phyloP scores from a whole-genome alignment of 495 filamentous ascomycete genomes.

The Tuber borchii region DNA sequence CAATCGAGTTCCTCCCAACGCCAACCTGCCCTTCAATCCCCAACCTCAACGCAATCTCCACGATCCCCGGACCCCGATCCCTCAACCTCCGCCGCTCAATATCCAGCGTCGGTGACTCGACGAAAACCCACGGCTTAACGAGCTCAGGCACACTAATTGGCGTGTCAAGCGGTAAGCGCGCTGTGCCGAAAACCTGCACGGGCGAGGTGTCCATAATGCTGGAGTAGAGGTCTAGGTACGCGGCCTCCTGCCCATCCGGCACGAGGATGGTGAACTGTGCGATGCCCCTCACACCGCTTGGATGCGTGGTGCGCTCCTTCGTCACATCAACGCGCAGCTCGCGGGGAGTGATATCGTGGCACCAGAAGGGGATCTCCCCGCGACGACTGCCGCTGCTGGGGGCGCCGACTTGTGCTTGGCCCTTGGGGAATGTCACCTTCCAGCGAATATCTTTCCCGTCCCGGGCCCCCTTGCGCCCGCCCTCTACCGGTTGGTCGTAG shows the following conservation, averaged over 20 bases:
- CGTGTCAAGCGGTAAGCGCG: constrained; percentile 33
- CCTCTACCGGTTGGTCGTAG: constrained; percentile 45
- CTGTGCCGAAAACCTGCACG: constrained; percentile 33
- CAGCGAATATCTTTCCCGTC: constrained; percentile 50
- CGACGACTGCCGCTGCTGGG: constrained; percentile 16
- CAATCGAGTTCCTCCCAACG: constrained; percentile 30
- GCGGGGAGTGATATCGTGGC: constrained; percentile 51
- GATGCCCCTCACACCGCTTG: constrained; percentile 48
- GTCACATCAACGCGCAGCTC: constrained; percentile 46
- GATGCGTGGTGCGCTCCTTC: constrained; percentile 44
- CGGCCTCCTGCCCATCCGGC: constrained; percentile 21
- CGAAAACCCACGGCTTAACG: constrained; percentile 37
- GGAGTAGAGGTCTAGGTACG: constrained; percentile 38
- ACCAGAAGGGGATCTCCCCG: constrained; percentile 52
- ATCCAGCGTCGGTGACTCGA: constrained; percentile 34
- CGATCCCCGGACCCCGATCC: constrained; percentile 35
- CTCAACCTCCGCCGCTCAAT: constrained; percentile 31
- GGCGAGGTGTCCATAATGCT: constrained; percentile 35
- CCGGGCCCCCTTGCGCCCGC: constrained; percentile 44
- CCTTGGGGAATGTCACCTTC: constrained; percentile 49
- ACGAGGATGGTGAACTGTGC: constrained; percentile 44
- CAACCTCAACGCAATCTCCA: constrained; percentile 41
- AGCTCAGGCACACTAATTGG: constrained; percentile 24
- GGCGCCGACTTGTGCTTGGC: constrained; percentile 23
- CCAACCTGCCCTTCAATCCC: constrained; percentile 35